phyloP scores from a whole-genome alignment of 148 eudicot species.

The Rhododendron vialii region DNA sequence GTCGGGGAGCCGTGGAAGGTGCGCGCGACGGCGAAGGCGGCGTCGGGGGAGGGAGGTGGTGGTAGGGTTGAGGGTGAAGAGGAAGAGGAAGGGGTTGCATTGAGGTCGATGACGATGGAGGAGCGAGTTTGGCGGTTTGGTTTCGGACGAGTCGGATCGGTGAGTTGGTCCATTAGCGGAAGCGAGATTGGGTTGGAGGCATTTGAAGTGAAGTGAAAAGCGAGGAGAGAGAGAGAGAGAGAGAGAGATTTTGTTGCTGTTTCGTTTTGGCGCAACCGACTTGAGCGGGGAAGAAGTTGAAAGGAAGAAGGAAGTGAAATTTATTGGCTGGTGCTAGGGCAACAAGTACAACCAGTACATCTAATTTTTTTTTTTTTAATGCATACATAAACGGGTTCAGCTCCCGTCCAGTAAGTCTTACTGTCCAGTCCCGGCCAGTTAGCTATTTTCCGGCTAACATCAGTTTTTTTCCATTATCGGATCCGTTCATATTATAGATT shows the following conservation, averaged over 20 bases:
- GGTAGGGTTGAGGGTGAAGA: neutral
- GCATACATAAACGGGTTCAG: no score
- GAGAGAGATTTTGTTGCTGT: neutral
- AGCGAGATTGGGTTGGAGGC: neutral
- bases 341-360: neutral
- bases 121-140: constrained; percentile 16
- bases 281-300: neutral
- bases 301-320: neutral
- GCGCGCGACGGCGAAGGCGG: constrained; percentile 29
- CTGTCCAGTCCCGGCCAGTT: no score
- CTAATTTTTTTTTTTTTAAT: no score
- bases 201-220: neutral
- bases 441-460: no score
- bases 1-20: constrained; percentile 30
- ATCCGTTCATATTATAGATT: no score
- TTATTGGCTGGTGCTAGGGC: neutral
- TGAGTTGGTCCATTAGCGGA: constrained; percentile 31
- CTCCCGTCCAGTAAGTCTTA: no score
- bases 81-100: constrained; percentile 38
- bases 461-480: no score
- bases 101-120: constrained; percentile 42
- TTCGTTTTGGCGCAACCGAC: neutral
- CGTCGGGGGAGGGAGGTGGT: constrained; percentile 26
- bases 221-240: neutral
- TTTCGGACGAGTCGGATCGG: constrained; percentile 18